Evolutionary conservation across 371 early-diverging fungal genomes (phyloP).

Genomic region (Mycotypha africana): DNA sequence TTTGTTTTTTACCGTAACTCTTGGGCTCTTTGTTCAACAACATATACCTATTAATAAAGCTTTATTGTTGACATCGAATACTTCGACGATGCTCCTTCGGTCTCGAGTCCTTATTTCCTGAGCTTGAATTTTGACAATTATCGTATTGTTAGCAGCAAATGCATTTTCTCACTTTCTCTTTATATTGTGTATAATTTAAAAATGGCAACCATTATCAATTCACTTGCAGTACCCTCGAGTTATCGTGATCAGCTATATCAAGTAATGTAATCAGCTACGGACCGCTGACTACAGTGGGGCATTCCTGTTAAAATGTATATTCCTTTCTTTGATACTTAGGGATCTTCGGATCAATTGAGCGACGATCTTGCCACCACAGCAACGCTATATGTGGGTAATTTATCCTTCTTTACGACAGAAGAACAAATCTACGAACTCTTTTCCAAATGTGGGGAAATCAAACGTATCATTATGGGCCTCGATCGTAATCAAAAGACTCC

Average conservation of each 20-base stretch:
- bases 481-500: constrained; percentile 92
- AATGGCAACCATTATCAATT: constrained; percentile 70
- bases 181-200: neutral
- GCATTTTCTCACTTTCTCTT: constrained; percentile 1
- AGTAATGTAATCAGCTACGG: no score
- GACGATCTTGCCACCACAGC: constrained; percentile 64
- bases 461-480: constrained; percentile 98
- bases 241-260: constrained; percentile 85
- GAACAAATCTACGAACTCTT: constrained; percentile 98
- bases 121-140: no score
- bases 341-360: constrained; percentile 64
- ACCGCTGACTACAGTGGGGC: no score
- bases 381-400: constrained; percentile 97
- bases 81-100: no score
- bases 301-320: neutral
- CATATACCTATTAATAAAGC: no score
- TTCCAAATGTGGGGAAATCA: constrained; percentile 94
- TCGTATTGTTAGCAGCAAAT: no score
- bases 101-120: no score
- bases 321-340: constrained; percentile 31
- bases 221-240: constrained; percentile 79
- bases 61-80: no score
- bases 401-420: constrained; percentile 97
- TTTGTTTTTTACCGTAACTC: neutral
- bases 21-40: no score